phyloP scores from a whole-genome alignment of 2,329 filamentous ascomycete species.

The Neofusicoccum ribis region DNA sequence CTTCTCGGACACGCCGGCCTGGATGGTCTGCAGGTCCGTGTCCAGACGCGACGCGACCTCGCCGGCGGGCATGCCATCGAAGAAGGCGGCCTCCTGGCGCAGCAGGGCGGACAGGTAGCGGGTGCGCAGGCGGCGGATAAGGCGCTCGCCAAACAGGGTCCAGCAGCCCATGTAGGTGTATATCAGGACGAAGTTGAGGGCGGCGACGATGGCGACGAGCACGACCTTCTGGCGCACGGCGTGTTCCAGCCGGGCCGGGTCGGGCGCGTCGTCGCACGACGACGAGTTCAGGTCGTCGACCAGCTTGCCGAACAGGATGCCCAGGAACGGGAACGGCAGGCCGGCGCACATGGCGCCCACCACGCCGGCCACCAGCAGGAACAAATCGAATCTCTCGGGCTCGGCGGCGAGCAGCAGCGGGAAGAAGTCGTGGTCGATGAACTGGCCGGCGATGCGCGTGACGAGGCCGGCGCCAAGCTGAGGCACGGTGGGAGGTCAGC shows the following conservation, averaged over 20 bases:
- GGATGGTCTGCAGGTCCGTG: constrained; percentile 14
- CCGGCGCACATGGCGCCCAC: constrained; percentile 6
- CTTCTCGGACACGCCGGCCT: constrained; percentile 15
- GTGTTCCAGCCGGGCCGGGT: background rate
- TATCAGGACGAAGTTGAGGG: constrained; percentile 5
- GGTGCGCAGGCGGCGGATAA: constrained; percentile 2
- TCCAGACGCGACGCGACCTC: constrained; percentile 1
- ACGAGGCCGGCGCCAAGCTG: background rate
- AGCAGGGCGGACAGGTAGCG: background rate
- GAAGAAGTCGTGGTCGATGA: constrained; percentile 14
- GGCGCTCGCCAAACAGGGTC: constrained; percentile 13
- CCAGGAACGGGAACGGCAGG: constrained; percentile 14
- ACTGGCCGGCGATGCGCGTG: background rate
- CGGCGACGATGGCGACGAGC: background rate
- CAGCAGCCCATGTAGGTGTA: constrained; percentile 13
- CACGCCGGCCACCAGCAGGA: background rate
- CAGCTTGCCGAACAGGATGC: constrained; percentile 15
- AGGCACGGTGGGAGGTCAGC: background rate
- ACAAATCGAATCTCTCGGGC: background rate
- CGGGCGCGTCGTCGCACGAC: constrained; percentile 8
- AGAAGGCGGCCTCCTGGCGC: constrained; percentile 8
- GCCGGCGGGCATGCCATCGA: background rate
- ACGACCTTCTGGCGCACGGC: constrained; percentile 12
- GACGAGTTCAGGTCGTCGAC: constrained; percentile 14
- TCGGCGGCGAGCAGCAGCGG: constrained; percentile 9